Conservation (phyloP, 192 early-diverging fungal genomes). For the Podochytrium sp. region DNA sequence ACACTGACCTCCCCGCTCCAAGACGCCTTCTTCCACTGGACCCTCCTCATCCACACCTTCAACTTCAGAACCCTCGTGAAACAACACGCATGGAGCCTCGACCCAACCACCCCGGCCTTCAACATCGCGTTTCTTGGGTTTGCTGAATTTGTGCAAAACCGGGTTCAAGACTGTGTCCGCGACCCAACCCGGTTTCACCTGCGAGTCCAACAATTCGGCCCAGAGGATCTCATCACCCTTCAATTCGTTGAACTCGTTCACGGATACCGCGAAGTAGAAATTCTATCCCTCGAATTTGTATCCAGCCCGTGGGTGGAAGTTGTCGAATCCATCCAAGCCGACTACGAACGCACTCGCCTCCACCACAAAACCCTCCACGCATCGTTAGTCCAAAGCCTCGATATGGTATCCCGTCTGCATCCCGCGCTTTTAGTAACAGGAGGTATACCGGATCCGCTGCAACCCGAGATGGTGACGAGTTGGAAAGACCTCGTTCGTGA, state of each 20-base stretch:
- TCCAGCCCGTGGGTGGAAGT: conserved; percentile 32
- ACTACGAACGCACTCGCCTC: conserved; percentile 34
- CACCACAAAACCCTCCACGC: conserved; percentile 21
- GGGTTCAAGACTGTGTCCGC: conserved; percentile 27
- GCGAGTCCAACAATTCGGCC: background rate
- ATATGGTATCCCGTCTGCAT: conserved; percentile 26
- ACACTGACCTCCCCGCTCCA: conserved; percentile 15
- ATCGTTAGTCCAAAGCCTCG: conserved; percentile 33
- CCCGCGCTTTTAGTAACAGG: conserved; percentile 26
- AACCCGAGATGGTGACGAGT: conserved; percentile 9
- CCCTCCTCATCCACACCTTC: conserved; percentile 32
- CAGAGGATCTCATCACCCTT: conserved; percentile 13
- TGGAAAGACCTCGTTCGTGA: conserved; percentile 34
- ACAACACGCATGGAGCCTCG: conserved; percentile 32
- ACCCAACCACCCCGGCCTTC: too few relatives aligned
- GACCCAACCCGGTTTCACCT: conserved; percentile 19
- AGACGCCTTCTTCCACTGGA: conserved; percentile 45
- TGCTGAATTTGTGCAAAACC: conserved; percentile 26
- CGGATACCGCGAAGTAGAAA: conserved; percentile 29
- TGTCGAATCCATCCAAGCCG: conserved; percentile 8
- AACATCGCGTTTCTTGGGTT: conserved; percentile 36
- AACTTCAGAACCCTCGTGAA: conserved; percentile 37
- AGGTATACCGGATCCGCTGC: conserved; percentile 24
- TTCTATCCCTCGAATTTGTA: conserved; percentile 38
- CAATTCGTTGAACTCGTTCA: conserved; percentile 39